phyloP scores from a whole-genome alignment of 495 filamentous ascomycete genomes.

The Thermothielavioides terrestris region DNA sequence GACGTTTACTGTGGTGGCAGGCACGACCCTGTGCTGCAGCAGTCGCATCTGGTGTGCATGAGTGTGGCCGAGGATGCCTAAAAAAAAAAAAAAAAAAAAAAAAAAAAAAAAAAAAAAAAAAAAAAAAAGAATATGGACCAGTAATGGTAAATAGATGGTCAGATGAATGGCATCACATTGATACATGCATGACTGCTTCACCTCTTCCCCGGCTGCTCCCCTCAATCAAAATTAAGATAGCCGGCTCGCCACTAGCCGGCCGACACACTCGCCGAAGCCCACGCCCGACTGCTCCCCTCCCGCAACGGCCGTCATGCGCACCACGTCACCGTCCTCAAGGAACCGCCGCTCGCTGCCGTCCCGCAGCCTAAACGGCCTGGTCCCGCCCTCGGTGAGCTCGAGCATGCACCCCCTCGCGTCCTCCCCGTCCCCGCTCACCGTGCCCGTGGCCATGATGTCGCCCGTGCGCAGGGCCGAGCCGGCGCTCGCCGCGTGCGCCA shows the following conservation, averaged over 20 bases:
- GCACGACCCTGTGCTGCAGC: too few relatives aligned
- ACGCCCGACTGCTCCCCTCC: not conserved
- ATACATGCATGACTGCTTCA: too few relatives aligned
- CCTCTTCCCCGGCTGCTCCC: too few relatives aligned
- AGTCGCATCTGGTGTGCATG: too few relatives aligned
- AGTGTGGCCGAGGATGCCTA: too few relatives aligned
- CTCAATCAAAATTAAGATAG: too few relatives aligned
- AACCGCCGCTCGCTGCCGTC: not conserved
- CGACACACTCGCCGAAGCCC: not conserved
- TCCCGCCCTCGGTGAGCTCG: conserved; percentile 29
- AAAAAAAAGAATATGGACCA: too few relatives aligned
- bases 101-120: too few relatives aligned
- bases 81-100: too few relatives aligned
- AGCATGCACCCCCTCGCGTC: conserved; percentile 53
- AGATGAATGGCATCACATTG: too few relatives aligned
- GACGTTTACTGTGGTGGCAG: too few relatives aligned
- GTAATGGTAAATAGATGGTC: too few relatives aligned
- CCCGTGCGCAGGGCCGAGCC: conserved; percentile 44
- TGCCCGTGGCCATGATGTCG: conserved; percentile 64
- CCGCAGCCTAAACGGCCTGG: not conserved
- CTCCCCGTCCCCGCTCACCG: conserved; percentile 54
- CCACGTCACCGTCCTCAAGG: not conserved
- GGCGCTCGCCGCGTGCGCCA: not conserved
- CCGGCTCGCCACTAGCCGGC: not conserved
- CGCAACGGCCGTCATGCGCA: not conserved